These are phyloP conservation scores for Monilinia fructicola DNA, from an alignment of 2,329 filamentous ascomycete species.

Conservation along the genomic window DNA sequence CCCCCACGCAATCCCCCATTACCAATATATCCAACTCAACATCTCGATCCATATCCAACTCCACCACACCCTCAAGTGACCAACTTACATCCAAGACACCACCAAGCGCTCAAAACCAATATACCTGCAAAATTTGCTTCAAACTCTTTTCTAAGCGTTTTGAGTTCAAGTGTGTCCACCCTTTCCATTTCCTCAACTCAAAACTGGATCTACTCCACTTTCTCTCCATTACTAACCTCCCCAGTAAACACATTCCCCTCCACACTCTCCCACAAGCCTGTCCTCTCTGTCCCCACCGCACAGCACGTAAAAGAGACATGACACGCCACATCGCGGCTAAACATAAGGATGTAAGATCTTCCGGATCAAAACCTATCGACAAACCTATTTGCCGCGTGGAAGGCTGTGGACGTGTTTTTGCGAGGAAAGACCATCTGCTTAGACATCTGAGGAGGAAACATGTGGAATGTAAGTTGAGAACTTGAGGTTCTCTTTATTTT, in stretches of 20 bases:
- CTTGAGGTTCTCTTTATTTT: background rate
- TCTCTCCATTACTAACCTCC: background rate
- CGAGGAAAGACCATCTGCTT: constrained; percentile 15
- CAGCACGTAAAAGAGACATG: constrained; percentile 17
- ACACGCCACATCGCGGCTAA: constrained; percentile 11
- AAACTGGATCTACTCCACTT: background rate
- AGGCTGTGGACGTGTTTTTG: constrained; percentile 1
- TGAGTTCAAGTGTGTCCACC: constrained; percentile 4
- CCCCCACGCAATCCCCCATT: background rate
- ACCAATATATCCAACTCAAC: background rate
- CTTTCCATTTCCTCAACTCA: too few relatives aligned
- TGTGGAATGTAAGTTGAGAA: background rate
- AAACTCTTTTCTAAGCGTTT: constrained; percentile 16
- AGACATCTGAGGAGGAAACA: constrained; percentile 16
- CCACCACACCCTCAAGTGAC: constrained; percentile 7
- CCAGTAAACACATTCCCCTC: constrained; percentile 3
- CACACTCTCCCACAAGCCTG: constrained; percentile 7
- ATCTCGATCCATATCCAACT: background rate
- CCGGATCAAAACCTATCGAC: background rate
- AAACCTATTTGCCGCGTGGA: constrained; percentile 12
- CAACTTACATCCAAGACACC: background rate
- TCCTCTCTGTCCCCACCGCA: constrained; percentile 15
- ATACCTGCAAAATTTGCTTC: constrained; percentile 11
- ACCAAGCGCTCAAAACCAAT: constrained; percentile 7
- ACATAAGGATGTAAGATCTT: background rate